These are phyloP conservation scores for Mollisiaceae sp. DNA, from an alignment of 2,329 filamentous ascomycete species.

Conservation along the genomic window DNA sequence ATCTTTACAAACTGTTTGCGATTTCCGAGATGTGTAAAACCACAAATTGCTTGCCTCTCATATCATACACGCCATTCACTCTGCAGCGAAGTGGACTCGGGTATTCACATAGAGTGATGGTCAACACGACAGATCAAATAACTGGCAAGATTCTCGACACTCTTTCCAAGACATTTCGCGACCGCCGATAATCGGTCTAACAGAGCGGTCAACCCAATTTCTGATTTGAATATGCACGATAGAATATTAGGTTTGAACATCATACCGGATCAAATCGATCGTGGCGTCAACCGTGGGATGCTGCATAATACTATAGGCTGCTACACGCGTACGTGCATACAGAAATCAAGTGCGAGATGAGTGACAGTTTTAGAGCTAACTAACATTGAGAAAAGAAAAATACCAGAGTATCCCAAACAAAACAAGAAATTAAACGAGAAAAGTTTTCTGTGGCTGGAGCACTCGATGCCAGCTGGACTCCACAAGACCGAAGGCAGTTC, in stretches of 20 bases:
- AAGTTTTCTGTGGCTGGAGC: not conserved
- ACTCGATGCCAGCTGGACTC: not conserved
- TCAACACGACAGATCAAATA: not conserved
- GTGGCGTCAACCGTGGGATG: slow-evolving; percentile 3
- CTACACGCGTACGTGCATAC: not conserved
- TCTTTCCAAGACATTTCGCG: not conserved
- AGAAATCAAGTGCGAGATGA: not conserved
- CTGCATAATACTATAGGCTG: not conserved
- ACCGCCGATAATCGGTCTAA: not conserved
- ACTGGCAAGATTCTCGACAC: not conserved
- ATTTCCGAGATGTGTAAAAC: not conserved
- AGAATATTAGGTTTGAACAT: not conserved
- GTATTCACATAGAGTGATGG: not conserved
- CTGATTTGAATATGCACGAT: not conserved
- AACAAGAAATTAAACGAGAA: not conserved
- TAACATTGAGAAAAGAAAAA: not conserved
- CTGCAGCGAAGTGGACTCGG: not conserved
- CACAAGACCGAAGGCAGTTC: not conserved
- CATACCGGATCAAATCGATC: not conserved
- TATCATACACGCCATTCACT: not conserved
- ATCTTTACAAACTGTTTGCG: not conserved
- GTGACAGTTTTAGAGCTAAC: not conserved
- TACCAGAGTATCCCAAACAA: not conserved
- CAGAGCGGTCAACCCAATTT: not conserved
- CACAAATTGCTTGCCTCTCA: not conserved